Conservation (phyloP, 139 green algal species). For the Axilococcus clingmanii region DNA sequence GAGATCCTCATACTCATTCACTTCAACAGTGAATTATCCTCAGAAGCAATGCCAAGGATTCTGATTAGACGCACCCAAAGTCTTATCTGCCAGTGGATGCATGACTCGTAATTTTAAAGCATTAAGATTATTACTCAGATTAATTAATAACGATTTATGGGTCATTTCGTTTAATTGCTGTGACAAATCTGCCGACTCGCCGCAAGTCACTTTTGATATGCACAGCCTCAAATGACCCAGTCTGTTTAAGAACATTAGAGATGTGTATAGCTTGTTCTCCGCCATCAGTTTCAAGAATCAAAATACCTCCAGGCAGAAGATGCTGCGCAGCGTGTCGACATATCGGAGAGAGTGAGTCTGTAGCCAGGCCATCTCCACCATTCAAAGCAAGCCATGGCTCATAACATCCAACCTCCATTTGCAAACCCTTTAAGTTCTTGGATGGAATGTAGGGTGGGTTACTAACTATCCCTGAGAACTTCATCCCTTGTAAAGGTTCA, state of each 20-base stretch:
- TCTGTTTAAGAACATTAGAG: conserved; percentile 21
- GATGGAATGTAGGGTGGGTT: conserved; percentile 90
- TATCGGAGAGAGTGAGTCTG: conserved; percentile 46
- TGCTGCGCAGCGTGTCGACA: conserved; percentile 26
- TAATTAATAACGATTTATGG: no score
- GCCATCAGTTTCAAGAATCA: conserved; percentile 67
- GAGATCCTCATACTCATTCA: no score
- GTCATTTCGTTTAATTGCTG: conserved; percentile 20
- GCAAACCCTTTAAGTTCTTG: conserved; percentile 47
- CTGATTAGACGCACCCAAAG: no score
- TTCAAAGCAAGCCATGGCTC: conserved; percentile 75
- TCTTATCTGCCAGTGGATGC: no score
- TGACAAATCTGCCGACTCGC: conserved; percentile 58
- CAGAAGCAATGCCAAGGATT: no score
- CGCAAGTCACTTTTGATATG: conserved; percentile 38
- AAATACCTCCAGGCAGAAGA: conserved; percentile 47
- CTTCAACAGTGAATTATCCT: no score
- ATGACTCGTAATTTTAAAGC: no score
- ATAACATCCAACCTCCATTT: conserved; percentile 43
- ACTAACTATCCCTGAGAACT: conserved; percentile 57
- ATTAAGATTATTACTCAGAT: no score
- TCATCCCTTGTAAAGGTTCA: conserved; percentile 36
- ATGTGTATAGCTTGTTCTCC: conserved; percentile 42
- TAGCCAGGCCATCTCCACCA: conserved; percentile 55
- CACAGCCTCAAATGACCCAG: conserved; percentile 31